Conservation (phyloP, 2,329 filamentous ascomycete species). For the Tolypocladium sp. region DNA sequence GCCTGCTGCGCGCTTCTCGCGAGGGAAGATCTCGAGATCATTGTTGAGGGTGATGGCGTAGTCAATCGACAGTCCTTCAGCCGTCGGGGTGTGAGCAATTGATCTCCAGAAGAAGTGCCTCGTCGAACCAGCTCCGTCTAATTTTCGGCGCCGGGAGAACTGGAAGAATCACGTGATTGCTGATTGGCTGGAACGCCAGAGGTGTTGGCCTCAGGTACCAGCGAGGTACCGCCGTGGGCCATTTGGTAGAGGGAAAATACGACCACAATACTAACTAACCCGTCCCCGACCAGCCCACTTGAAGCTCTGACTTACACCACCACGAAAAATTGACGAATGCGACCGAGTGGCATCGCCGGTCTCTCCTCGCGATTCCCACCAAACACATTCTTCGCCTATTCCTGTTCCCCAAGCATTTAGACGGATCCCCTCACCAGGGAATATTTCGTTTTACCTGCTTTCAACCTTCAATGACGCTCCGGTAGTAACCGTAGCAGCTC, state of each 20-base stretch:
- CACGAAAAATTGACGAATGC: slow-evolving; percentile 10
- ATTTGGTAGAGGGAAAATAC: not conserved
- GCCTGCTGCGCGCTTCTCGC: slow-evolving; percentile 50
- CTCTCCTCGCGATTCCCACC: slow-evolving; percentile 1
- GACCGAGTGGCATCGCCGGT: not conserved
- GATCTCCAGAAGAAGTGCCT: slow-evolving; percentile 31
- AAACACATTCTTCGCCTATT: not conserved
- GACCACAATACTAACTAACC: not conserved
- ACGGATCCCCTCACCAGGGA: not conserved
- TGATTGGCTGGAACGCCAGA: not conserved
- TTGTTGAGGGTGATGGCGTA: slow-evolving; percentile 47
- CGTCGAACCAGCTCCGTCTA: slow-evolving; percentile 32
- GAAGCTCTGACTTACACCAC: slow-evolving; percentile 6
- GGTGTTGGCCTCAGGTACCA: not conserved
- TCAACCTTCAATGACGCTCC: slow-evolving; percentile 44
- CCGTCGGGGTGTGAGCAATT: slow-evolving; percentile 30
- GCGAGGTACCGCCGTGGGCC: not conserved
- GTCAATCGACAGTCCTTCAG: slow-evolving; percentile 41
- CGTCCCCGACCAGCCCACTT: slow-evolving; percentile 7
- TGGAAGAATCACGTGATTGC: slow-evolving; percentile 25
- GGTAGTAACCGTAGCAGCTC: slow-evolving; percentile 65
- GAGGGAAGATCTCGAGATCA: slow-evolving; percentile 54
- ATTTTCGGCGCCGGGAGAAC: slow-evolving; percentile 28
- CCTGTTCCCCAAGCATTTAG: not conserved
- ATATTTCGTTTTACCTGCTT: not conserved